Evolutionary conservation across 116 monocot genomes (phyloP).

Genomic region (Phalaenopsis hybrid): DNA sequence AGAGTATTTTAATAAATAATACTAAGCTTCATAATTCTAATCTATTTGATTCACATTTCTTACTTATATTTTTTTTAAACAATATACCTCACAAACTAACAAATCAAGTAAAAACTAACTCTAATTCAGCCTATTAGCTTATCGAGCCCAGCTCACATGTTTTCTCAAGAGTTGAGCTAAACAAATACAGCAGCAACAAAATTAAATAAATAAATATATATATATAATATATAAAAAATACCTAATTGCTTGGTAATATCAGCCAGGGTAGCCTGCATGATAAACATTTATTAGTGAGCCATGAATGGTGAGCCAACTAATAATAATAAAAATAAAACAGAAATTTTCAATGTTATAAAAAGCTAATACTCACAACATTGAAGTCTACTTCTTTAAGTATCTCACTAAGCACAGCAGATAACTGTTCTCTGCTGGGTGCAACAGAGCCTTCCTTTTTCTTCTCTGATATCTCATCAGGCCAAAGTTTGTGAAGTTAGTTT

Average conservation of each 20-base stretch:
- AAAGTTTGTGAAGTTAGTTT: too few species aligned
- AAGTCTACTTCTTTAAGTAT: conserved; percentile 11
- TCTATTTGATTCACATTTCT: too few species aligned
- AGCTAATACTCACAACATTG: not conserved
- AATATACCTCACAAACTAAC: too few species aligned
- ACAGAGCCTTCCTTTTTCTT: not conserved
- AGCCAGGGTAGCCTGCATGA: conserved; percentile 3
- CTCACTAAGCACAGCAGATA: not conserved
- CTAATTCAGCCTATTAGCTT: too few species aligned
- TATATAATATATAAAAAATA: not conserved
- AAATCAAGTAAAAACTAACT: too few species aligned
- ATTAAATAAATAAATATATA: too few species aligned
- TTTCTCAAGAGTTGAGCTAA: not conserved
- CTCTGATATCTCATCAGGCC: not conserved
- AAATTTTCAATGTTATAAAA: not conserved
- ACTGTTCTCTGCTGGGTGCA: not conserved
- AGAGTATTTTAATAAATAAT: too few species aligned
- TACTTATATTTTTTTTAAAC: too few species aligned
- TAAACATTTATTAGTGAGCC: not conserved
- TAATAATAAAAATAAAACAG: too few species aligned
- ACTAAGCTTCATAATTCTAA: too few species aligned
- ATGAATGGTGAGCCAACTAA: too few species aligned
- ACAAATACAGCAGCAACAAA: not conserved
- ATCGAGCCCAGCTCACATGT: too few species aligned
- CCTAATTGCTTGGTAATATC: conserved; percentile 7